A percentile compares a stretch with the other conserved stretches of the same genome.
Conservation (phyloP, 2,329 filamentous ascomycete species). For the Pseudogymnoascus sp. region DNA sequence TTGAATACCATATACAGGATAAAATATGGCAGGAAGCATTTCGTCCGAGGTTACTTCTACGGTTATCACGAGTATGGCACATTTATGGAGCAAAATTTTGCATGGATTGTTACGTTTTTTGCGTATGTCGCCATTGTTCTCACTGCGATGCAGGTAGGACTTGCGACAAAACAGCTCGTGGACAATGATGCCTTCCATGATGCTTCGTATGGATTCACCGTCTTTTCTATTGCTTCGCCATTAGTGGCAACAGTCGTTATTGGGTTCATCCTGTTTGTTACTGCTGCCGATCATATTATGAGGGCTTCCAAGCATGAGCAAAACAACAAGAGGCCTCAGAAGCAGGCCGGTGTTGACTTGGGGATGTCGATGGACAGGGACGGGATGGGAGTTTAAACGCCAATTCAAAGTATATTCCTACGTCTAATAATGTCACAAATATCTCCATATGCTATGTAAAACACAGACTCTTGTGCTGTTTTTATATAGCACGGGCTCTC, state of each 20-base stretch:
- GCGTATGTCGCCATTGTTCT: slow-evolving; percentile 38
- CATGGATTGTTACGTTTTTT: slow-evolving; percentile 31
- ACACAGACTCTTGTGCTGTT: background rate
- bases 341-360: background rate
- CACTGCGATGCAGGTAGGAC: slow-evolving; percentile 41
- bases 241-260: slow-evolving; percentile 18
- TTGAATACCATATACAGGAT: slow-evolving; percentile 23
- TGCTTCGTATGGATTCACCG: slow-evolving; percentile 39
- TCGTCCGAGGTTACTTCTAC: slow-evolving; percentile 12
- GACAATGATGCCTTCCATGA: slow-evolving; percentile 33
- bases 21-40: background rate
- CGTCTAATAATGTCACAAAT: background rate
- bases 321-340: background rate
- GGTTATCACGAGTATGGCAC: slow-evolving; percentile 27
- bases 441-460: background rate
- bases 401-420: background rate
- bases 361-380: no score
- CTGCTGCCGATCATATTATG: background rate
- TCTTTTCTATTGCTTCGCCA: slow-evolving; percentile 39
- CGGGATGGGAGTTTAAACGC: background rate
- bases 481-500: no score
- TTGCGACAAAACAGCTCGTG: slow-evolving; percentile 29
- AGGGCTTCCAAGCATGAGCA: background rate
- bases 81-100: slow-evolving; percentile 37
- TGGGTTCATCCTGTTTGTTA: background rate